Base-by-base conservation (phyloP, 192 early-diverging fungal genomes). In the Coemansia sp. region DNA sequence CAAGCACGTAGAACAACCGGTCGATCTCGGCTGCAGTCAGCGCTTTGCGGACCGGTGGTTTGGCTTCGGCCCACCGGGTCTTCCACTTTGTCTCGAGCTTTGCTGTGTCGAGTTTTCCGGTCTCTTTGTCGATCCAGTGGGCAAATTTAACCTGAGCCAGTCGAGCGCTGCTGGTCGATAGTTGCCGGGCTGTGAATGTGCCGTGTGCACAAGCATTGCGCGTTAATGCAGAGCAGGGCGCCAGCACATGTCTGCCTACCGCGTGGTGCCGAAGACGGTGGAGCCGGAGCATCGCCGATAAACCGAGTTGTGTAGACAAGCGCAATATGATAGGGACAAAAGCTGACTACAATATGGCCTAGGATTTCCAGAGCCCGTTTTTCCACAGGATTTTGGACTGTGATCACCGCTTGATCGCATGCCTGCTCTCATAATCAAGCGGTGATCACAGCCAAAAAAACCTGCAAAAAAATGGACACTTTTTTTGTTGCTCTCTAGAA, bases 1-100 rank as follows among this genome's bases (percentile, higher is more conserved):
- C 83, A 19, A 98, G 82, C 12, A 95, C 78, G 65, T 98, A 98
- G 69, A 86, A 91, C 47, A 86, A 85, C 49, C 25, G 75, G 70
- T 39, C 81, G 64, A 69, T 78, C 23, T 61, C 82, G 6, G 71
- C 59, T 6, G 68, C 60, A 5, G 62, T 41, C 62, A 72, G 38
- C 14, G 51, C 2, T 0, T 54, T 25, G 29, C 23, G 51, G 37
- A 32, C 24, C 15, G 14, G 21, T n/a, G 60, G 24, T 11, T 66
- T 75, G 29, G 57, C 58, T 50, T 82, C 70, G 5, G 62, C 64
- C 79, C 79, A 82, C 47, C 73, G 73, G 15, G 39, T 38, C 58
- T 65, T 67, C 89, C 89, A 91, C 57, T 91, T 91, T 22, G 72
- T 24, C 67, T 91, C 89, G 4, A 91, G 82, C 8, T 50, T 76